Conservation (phyloP, 495 filamentous ascomycete species). For the Aspergillus mulundensis region DNA sequence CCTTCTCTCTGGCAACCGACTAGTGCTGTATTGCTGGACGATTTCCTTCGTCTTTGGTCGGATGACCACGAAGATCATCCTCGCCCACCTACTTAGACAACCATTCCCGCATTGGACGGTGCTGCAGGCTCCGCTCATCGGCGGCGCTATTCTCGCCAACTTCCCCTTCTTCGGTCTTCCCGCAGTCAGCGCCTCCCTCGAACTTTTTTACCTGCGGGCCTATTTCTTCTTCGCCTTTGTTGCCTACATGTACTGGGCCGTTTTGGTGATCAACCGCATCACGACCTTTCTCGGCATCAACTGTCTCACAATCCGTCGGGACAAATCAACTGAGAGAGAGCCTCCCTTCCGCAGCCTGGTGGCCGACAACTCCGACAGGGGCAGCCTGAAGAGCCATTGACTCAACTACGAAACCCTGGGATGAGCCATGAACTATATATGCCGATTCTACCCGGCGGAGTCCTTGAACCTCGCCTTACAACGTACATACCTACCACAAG, state of each 20-base stretch:
- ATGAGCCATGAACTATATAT: not conserved
- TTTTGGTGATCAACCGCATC: constrained; percentile 85
- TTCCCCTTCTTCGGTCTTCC: constrained; percentile 73
- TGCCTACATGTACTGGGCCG: constrained; percentile 88
- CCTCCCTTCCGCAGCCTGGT: constrained; percentile 38
- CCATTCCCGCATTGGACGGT: constrained; percentile 97
- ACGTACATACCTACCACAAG: not conserved
- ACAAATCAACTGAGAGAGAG: constrained; percentile 43
- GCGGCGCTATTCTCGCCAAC: constrained; percentile 79
- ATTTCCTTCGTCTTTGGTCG: constrained; percentile 98
- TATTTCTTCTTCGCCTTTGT: constrained; percentile 79
- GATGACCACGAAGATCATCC: constrained; percentile 99
- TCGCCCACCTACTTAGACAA: constrained; percentile 88
- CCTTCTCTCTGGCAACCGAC: constrained; percentile 71
- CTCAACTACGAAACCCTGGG: not conserved
- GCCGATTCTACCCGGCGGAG: not conserved
- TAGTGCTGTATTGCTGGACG: constrained; percentile 88
- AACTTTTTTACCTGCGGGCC: constrained; percentile 74
- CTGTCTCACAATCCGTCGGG: constrained; percentile 79
- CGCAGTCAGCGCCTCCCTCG: constrained; percentile 51
- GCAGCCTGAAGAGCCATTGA: constrained; percentile 19
- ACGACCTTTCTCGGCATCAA: constrained; percentile 90
- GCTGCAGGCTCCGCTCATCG: constrained; percentile 78
- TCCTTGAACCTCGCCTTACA: not conserved
- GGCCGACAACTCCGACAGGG: constrained; percentile 16